phyloP scores from a whole-genome alignment of 2,329 filamentous ascomycete genomes.

The Neonectria magnoliae region DNA sequence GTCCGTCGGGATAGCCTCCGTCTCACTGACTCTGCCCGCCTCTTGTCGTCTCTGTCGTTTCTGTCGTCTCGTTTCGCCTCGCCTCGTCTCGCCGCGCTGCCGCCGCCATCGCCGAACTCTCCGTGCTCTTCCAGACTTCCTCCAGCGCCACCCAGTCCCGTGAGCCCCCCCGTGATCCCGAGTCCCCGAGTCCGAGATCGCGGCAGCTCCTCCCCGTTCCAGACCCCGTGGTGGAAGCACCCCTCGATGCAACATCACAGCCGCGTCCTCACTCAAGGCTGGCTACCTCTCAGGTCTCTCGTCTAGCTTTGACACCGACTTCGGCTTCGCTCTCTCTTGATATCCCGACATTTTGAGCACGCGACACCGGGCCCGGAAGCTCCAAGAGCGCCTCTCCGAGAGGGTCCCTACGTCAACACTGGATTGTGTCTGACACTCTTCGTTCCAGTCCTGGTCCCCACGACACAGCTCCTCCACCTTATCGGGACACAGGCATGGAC shows the following conservation, averaged over 20 bases:
- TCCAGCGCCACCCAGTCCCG: neutral
- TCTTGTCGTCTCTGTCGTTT: neutral
- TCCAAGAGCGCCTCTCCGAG: constrained; percentile 31
- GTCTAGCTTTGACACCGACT: constrained; percentile 10
- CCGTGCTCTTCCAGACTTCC: neutral
- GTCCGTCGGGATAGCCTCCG: constrained; percentile 26
- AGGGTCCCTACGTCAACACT: constrained; percentile 35
- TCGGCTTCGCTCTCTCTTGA: constrained; percentile 21
- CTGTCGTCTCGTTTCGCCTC: constrained; percentile 3
- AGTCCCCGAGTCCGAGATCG: constrained; percentile 14
- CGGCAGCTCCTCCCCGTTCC: constrained; percentile 22
- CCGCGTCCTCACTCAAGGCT: constrained; percentile 28
- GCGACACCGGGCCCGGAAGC: constrained; percentile 27
- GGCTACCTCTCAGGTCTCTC: constrained; percentile 19
- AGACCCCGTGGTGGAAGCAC: constrained; percentile 32
- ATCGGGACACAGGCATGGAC: constrained; percentile 43
- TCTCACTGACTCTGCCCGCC: constrained; percentile 18
- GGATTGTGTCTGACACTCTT: constrained; percentile 42
- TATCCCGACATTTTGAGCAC: constrained; percentile 23
- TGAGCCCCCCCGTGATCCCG: constrained; percentile 18
- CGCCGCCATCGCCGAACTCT: neutral
- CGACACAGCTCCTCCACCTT: constrained; percentile 29
- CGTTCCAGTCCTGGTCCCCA: constrained; percentile 42
- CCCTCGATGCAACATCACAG: constrained; percentile 42
- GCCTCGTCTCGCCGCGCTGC: neutral